These are phyloP conservation scores for Fusarium haematococcum DNA, from an alignment of 2,329 filamentous ascomycete species.

Conservation along the genomic window DNA sequence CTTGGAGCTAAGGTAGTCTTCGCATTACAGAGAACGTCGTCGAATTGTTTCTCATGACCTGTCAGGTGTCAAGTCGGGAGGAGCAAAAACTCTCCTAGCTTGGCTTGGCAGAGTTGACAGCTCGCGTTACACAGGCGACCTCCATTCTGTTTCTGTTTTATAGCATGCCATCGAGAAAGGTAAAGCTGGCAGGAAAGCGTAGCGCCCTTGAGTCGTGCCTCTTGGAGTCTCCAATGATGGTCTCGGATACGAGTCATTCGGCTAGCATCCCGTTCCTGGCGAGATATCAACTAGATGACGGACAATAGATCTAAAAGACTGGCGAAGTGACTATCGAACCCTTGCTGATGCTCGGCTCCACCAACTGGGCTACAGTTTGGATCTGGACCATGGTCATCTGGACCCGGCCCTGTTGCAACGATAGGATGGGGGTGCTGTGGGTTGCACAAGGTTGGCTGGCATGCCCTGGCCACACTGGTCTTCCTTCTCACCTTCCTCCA, in stretches of 20 bases:
- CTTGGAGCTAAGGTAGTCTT: not conserved
- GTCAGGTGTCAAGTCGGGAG: conserved; percentile 9
- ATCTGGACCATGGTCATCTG: not conserved
- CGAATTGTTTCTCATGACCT: conserved; percentile 1
- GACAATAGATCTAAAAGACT: not conserved
- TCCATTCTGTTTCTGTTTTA: not conserved
- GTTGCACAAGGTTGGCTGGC: not conserved
- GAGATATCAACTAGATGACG: not conserved
- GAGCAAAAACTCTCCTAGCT: conserved; percentile 24
- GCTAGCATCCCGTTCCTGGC: not conserved
- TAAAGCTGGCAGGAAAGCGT: not conserved
- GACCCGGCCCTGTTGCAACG: not conserved
- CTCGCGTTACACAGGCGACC: conserved; percentile 15
- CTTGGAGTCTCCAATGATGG: not conserved
- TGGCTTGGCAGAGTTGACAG: conserved; percentile 30
- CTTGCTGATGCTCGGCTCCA: not conserved
- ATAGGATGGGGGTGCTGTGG: not conserved
- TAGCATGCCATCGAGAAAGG: not conserved
- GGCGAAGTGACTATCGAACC: not conserved
- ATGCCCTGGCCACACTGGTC: not conserved
- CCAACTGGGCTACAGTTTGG: not conserved
- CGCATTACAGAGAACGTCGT: not conserved
- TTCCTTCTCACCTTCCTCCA: not conserved
- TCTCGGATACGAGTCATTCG: conserved; percentile 6
- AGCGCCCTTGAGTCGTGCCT: conserved; percentile 1